These are phyloP conservation scores for Lodderomyces pseudojiufengensis DNA, from an alignment of 1,139 yeast species.

Conservation along the genomic window DNA sequence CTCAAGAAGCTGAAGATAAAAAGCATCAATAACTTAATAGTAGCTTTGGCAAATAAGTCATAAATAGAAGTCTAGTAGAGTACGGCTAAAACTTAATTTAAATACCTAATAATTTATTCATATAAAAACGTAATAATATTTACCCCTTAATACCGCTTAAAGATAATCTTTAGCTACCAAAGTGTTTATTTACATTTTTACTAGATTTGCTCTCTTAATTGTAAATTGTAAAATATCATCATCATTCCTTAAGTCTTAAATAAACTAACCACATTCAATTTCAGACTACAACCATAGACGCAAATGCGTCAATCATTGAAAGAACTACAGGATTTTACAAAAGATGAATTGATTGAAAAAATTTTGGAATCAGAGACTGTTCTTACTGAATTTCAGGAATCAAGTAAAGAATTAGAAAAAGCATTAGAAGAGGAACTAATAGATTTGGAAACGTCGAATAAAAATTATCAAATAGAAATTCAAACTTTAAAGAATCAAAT, in stretches of 20 bases:
- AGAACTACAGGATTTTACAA: conserved; percentile 15
- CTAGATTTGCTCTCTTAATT: too few relatives aligned
- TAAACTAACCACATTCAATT: too few relatives aligned
- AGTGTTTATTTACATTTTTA: background rate
- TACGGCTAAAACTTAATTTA: too few relatives aligned
- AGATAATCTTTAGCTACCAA: background rate
- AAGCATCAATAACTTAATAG: conserved; percentile 15
- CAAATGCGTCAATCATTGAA: too few relatives aligned
- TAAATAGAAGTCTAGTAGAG: too few relatives aligned
- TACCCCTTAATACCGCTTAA: background rate
- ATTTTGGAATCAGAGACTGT: conserved; percentile 37
- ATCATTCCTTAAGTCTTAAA: too few relatives aligned
- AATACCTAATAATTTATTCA: too few relatives aligned
- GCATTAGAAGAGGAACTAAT: conserved; percentile 44
- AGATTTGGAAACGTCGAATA: conserved; percentile 28
- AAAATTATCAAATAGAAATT: conserved; percentile 14
- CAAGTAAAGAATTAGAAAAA: conserved; percentile 41
- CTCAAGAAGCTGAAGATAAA: conserved; percentile 25
- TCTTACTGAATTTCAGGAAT: conserved; percentile 39
- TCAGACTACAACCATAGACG: too few relatives aligned
- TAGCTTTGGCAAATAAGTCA: too few relatives aligned
- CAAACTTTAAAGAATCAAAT: conserved; percentile 14
- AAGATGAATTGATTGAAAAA: conserved; percentile 27
- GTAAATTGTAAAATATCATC: too few relatives aligned
- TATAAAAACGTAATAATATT: too few relatives aligned